Conservation (phyloP, 2,329 filamentous ascomycete species). For the Macroventuria anomochaeta region DNA sequence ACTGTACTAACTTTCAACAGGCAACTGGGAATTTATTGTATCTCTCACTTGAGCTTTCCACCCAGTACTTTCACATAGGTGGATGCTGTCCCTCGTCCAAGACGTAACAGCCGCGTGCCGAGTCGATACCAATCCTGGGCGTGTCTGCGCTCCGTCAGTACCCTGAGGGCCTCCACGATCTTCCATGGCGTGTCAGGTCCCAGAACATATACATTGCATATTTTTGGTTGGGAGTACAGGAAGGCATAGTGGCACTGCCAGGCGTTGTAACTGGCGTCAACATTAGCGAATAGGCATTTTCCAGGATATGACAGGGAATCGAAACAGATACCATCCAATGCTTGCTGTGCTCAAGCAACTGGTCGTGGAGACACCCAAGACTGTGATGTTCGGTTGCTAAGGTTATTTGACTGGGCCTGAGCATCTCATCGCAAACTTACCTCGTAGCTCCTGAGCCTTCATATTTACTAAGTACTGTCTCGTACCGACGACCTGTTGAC, state of each 20-base stretch:
- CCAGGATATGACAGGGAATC: slow-evolving; percentile 4
- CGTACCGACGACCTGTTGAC: background rate
- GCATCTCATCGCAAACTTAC: too few species aligned
- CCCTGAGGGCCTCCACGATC: background rate
- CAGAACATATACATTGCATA: slow-evolving; percentile 19
- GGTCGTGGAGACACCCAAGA: background rate
- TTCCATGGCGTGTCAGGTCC: background rate
- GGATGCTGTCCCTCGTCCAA: background rate
- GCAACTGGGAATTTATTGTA: slow-evolving; percentile 44
- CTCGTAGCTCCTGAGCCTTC: background rate
- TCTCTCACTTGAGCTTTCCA: slow-evolving; percentile 26
- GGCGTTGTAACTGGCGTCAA: slow-evolving; percentile 23
- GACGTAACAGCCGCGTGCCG: background rate
- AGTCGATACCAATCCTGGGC: background rate
- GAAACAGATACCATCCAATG: slow-evolving; percentile 1
- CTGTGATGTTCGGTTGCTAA: too few species aligned
- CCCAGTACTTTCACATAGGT: background rate
- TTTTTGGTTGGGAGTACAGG: slow-evolving; percentile 12
- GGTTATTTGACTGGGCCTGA: too few species aligned
- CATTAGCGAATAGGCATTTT: slow-evolving; percentile 25
- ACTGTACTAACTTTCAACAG: slow-evolving; percentile 24
- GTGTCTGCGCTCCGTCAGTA: background rate
- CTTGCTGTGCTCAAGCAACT: background rate
- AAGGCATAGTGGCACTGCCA: slow-evolving; percentile 19
- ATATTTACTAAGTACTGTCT: background rate